Percentiles rank a stretch among this genome's conserved stretches.
phyloP scores from a whole-genome alignment of 345 rosid genomes.

The Bruguiera sexangula region DNA sequence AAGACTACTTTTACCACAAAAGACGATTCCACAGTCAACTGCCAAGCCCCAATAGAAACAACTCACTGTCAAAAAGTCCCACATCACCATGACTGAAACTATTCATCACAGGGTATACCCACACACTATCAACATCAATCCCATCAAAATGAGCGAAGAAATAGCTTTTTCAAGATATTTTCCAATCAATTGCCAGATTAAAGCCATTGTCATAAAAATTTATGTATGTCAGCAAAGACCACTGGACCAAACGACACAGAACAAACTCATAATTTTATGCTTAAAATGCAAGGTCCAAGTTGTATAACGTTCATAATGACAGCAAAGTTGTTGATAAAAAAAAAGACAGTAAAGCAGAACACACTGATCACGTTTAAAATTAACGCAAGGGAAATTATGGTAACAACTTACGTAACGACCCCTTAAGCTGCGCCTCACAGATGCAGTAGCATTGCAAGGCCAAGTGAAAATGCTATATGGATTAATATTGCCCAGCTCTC shows the following conservation, averaged over 20 bases:
- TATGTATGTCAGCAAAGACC: neutral
- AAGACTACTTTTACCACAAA: too few species aligned
- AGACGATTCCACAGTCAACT: too few species aligned
- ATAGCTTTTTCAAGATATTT: neutral
- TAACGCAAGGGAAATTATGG: neutral
- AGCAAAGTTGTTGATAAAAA: too few species aligned
- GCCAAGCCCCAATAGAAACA: too few species aligned
- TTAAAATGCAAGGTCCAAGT: neutral
- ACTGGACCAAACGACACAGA: neutral
- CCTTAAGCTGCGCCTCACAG: conserved; percentile 49
- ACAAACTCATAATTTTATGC: too few species aligned
- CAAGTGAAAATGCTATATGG: conserved; percentile 80
- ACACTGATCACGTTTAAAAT: neutral
- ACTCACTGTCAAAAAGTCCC: too few species aligned
- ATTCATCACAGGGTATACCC: too few species aligned
- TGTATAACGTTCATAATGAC: neutral
- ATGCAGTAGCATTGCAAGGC: conserved; percentile 59
- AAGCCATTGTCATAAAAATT: too few species aligned
- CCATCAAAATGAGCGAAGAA: neutral
- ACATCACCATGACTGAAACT: too few species aligned
- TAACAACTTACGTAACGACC: conserved; percentile 69
- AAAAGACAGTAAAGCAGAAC: conserved; percentile 1
- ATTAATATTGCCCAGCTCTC: conserved; percentile 80
- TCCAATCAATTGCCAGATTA: neutral
- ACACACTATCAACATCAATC: neutral